Evolutionary conservation across 176 grass and related monocot species (phyloP), one percentile per base, ranked within the genome.

Genomic region (Musa troglodytarum): DNA sequence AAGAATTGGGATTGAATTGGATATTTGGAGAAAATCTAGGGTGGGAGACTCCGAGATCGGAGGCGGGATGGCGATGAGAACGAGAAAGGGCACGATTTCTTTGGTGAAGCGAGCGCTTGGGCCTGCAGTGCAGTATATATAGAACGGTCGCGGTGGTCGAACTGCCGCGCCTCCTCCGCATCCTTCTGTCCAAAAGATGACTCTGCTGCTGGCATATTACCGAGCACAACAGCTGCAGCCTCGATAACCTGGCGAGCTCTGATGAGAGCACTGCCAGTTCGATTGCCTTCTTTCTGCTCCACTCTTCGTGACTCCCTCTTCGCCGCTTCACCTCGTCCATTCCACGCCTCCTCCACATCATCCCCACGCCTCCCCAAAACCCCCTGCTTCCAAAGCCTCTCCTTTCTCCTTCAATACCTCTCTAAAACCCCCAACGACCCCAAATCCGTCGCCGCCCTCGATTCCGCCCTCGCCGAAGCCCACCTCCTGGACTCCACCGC

Each of bases 401-500:
- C 63, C 1, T 64, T n/a, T 4, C 24, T 78, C 2, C 51, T 68
- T 9, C 63, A 29, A 24, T 24, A 9, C 50, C 76, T 78, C 63
- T 54, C 63, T 11, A 53, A 29, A 55, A 26, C 24, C 50, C 64
- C 16, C 9, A 29, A 1, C 14, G 16, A 68, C 64, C 64, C 50
- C 63, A 24, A 19, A 43, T 9, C 16, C 50, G 22, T 69, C 9
- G 12, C 49, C 10, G 63, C 63, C 10, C 22, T 78, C 64, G 76
- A 78, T 52, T 68, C 64, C 23, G 15, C 26, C 61, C 64, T 52
- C 76, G 26, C 22, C 6, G 10, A 50, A 23, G 61, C 49, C 63
- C 76, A 67, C 23, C 76, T 68, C 50, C 61, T 67, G 1, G 51
- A 64, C 76, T 6, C 64, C 64, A 78, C 76, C 22, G 13, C 71